These are phyloP conservation scores for Cyathus striatus DNA, from an alignment of 768 basidiomycete genomes.

Conservation along the genomic window DNA sequence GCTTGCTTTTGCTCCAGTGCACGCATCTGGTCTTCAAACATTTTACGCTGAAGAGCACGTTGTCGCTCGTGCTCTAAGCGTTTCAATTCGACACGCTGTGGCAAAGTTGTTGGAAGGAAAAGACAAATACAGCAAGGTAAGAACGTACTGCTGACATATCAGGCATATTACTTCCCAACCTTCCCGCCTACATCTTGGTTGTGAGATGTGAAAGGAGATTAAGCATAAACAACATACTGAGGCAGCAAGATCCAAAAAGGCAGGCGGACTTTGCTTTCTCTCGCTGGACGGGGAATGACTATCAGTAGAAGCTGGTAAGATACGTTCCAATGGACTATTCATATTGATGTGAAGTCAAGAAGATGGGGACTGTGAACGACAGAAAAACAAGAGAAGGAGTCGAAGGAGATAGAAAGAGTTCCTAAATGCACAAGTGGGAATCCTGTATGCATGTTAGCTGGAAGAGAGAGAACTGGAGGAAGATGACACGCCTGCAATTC, in stretches of 20 bases:
- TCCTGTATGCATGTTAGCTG: constrained; percentile 32
- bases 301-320: constrained; percentile 72
- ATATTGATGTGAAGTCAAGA: constrained; percentile 47
- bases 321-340: constrained; percentile 66
- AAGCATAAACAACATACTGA: constrained; percentile 59
- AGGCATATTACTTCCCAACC: constrained; percentile 81
- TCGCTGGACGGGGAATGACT: constrained; percentile 62
- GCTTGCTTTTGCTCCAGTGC: constrained; percentile 88
- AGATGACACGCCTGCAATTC: constrained; percentile 62
- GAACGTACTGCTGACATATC: constrained; percentile 77
- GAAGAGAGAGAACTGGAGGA: constrained; percentile 15
- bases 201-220: no score
- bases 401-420: constrained; percentile 45
- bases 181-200: constrained; percentile 58
- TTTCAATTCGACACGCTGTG: constrained; percentile 86
- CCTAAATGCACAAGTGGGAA: constrained; percentile 65
- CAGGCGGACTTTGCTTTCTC: constrained; percentile 83
- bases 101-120: constrained; percentile 9
- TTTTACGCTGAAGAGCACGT: constrained; percentile 76
- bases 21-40: constrained; percentile 97
- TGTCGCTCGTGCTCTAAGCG: constrained; percentile 90
- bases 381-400: constrained; percentile 47
- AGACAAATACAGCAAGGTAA: constrained; percentile 1
- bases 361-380: constrained; percentile 47
- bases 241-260: constrained; percentile 91